Conservation (phyloP, 805 yeast genomes). For the Pichia cabralensis region DNA sequence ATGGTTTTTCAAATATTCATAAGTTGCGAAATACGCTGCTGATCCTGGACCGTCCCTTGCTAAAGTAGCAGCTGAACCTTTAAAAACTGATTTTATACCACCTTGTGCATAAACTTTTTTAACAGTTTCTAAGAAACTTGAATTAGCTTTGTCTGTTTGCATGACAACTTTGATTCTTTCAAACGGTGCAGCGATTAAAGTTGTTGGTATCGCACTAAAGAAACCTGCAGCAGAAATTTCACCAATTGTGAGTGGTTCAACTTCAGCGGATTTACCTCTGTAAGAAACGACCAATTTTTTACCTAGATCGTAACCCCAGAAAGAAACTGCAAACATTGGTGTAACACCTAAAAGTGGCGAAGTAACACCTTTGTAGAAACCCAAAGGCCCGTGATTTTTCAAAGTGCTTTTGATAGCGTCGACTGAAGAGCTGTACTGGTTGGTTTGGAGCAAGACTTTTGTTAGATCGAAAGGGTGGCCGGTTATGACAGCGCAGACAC, state of each 20-base stretch:
- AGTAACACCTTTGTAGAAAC: constrained; percentile 86
- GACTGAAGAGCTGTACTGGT: constrained; percentile 50
- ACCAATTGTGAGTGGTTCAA: constrained; percentile 39
- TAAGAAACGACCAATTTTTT: constrained; percentile 53
- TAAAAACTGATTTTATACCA: constrained; percentile 74
- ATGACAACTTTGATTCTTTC: constrained; percentile 91
- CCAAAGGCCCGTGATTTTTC: constrained; percentile 62
- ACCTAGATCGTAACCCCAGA: constrained; percentile 97
- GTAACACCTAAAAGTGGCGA: constrained; percentile 96
- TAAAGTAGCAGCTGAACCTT: constrained; percentile 85
- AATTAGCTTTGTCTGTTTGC: constrained; percentile 46
- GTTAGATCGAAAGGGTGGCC: constrained; percentile 96
- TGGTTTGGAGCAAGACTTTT: constrained; percentile 86
- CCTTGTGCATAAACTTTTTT: constrained; percentile 65
- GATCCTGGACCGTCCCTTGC: constrained; percentile 98
- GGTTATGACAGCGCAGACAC: constrained; percentile 87
- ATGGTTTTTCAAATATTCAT: constrained; percentile 65
- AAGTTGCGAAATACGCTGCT: constrained; percentile 90
- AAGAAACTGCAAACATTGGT: constrained; percentile 96
- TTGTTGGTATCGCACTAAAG: constrained; percentile 89
- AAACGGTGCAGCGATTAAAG: constrained; percentile 94
- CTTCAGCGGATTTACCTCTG: constrained; percentile 22
- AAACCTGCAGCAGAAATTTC: constrained; percentile 90
- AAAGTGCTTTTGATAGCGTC: constrained; percentile 65
- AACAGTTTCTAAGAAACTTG: constrained; percentile 50